Percentiles rank a stretch among this genome's conserved stretches.
phyloP scores from a whole-genome alignment of 768 basidiomycete species.

The Chalciporus pseudorubinellus region DNA sequence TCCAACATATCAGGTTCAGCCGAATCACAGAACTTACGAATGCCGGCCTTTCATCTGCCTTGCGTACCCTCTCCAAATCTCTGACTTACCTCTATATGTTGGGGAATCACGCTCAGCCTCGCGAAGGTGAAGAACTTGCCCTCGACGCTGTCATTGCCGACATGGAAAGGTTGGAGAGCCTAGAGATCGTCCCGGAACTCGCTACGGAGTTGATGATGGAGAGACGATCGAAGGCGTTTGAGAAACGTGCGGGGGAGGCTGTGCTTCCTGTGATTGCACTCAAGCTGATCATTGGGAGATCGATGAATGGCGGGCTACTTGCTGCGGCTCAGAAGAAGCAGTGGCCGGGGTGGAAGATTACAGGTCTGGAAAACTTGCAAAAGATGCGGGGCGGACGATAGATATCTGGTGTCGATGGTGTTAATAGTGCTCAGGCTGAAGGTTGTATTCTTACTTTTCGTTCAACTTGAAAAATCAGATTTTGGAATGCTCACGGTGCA shows the following conservation, averaged over 20 bases:
- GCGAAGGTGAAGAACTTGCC: constrained; percentile 1
- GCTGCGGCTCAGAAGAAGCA: not conserved
- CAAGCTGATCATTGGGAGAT: not conserved
- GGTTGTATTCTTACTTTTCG: too few species aligned
- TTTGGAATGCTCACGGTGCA: too few species aligned
- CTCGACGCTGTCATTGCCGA: constrained; percentile 5
- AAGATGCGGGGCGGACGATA: not conserved
- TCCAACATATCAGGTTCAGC: too few species aligned
- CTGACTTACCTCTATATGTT: not conserved
- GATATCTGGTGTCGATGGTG: not conserved
- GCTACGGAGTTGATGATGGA: not conserved
- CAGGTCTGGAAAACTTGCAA: not conserved
- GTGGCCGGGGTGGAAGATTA: not conserved
- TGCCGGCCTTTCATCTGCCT: not conserved
- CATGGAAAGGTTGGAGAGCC: not conserved
- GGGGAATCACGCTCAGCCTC: not conserved
- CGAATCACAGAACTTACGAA: not conserved
- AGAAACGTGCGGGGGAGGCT: not conserved
- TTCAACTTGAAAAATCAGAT: too few species aligned
- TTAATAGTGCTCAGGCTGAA: not conserved
- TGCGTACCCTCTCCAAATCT: constrained; percentile 2
- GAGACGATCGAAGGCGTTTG: not conserved
- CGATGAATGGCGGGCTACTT: not conserved
- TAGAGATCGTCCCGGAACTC: not conserved
- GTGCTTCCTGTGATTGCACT: not conserved